Conservation (phyloP, 2,329 filamentous ascomycete species). For the Chaetomiaceae sp. region DNA sequence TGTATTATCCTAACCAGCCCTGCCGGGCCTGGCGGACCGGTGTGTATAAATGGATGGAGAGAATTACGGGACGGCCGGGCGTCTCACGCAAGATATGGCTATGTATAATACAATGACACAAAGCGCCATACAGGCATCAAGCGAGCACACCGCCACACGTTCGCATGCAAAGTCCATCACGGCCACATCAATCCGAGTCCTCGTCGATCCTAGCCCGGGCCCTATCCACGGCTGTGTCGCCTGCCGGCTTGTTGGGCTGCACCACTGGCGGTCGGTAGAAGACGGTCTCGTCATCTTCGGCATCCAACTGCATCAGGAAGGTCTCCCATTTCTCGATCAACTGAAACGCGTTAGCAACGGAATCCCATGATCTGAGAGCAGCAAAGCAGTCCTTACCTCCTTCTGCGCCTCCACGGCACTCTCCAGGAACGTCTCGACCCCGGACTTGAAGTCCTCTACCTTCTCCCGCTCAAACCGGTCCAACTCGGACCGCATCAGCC, state of each 20-base stretch:
- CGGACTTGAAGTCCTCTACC: slow-evolving; percentile 98
- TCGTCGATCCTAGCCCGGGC: slow-evolving; percentile 54
- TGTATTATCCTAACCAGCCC: slow-evolving; percentile 4
- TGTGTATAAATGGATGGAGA: not conserved
- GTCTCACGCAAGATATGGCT: slow-evolving; percentile 5
- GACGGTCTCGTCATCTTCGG: slow-evolving; percentile 74
- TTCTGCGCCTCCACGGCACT: slow-evolving; percentile 97
- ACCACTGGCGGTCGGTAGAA: slow-evolving; percentile 61
- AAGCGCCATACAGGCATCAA: not conserved
- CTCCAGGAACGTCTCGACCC: slow-evolving; percentile 95
- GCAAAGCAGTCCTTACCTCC: slow-evolving; percentile 57
- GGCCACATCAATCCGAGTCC: slow-evolving; percentile 56
- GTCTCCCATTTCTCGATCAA: slow-evolving; percentile 93
- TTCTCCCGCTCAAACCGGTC: slow-evolving; percentile 95
- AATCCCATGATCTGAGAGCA: not conserved
- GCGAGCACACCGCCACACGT: not conserved
- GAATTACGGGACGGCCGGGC: not conserved
- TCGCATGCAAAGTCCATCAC: no score
- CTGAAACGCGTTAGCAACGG: slow-evolving; percentile 33
- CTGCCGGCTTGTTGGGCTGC: slow-evolving; percentile 44
- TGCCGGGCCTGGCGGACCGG: not conserved
- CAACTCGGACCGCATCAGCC: slow-evolving; percentile 82
- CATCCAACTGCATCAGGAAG: slow-evolving; percentile 91
- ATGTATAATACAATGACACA: slow-evolving; percentile 26
- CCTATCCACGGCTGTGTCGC: slow-evolving; percentile 55